Conservation (phyloP, 78 protist species). For the Creolimax fragrantissima region DNA sequence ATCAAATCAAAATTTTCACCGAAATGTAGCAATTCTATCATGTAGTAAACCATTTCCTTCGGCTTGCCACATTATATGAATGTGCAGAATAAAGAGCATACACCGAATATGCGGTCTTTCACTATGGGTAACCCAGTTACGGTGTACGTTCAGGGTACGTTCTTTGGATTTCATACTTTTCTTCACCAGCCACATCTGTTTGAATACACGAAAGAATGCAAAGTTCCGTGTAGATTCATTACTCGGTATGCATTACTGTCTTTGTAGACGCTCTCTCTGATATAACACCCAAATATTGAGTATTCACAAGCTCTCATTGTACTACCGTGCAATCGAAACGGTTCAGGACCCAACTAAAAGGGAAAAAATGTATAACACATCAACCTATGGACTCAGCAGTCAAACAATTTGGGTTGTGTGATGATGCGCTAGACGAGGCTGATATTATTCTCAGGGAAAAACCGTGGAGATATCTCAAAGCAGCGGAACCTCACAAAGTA, state of each 20-base stretch:
- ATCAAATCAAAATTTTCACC: too few species aligned
- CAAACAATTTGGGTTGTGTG: background rate
- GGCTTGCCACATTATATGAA: too few species aligned
- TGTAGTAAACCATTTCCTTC: too few species aligned
- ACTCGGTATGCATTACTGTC: background rate
- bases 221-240: background rate
- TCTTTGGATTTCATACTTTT: background rate
- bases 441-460: background rate
- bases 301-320: too few species aligned
- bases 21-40: too few species aligned
- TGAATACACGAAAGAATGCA: background rate
- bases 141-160: background rate
- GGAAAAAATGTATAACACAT: background rate
- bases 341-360: too few species aligned
- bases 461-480: background rate
- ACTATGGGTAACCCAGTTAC: background rate
- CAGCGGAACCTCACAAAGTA: background rate
- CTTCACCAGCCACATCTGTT: background rate
- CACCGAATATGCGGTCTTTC: too few species aligned
- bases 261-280: too few species aligned
- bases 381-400: background rate
- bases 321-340: too few species aligned
- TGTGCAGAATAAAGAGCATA: too few species aligned
- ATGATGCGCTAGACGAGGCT: background rate
- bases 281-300: too few species aligned